Evolutionary conservation across 371 early-diverging fungal genomes (phyloP), one percentile per base, ranked within the genome.

Genomic region (Mortierella sp.): DNA sequence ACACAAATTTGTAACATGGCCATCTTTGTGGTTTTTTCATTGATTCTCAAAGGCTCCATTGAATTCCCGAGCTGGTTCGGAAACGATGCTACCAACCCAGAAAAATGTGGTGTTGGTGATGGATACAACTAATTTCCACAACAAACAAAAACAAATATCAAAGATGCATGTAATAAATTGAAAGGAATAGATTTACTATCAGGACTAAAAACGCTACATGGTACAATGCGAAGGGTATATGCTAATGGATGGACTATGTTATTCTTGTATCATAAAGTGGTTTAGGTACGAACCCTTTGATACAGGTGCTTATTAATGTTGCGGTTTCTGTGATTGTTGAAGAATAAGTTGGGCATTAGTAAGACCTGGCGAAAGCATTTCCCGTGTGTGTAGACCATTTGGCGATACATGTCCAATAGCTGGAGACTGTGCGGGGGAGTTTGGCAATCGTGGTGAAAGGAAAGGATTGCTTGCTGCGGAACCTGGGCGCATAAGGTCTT

Each of bases 1-100:
- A 69, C 83, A 3, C 78, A 78, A 54, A 78, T 78, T 22, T 78
- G 78, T 31, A 78, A 78, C 59, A 78, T 78, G 78, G 78, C 78
- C 22, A 66, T 78, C 47, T 78, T 78, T 78, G 78, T 78, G 40
- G 78, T 78, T 28, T 78, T 78, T 58, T 58, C 72, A 5, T 37
- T 78, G 66, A 72, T 72, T 17, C 63, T 78, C 32, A 65, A 68
- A 40, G 78, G 72, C 29, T 47, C 66, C 0, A 40, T 78, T 19
- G 66, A 61, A 55, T 77, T 77, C 43, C 68, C 72, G 19, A 56
- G 32, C 26, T 77, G 77, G 77, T 35, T 55, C 15, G 77, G 77
- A 8, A 77, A 77, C 42, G 68, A 77, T 53, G 34, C 54, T 1
- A 15, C 2, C 19, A 77, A 77, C 31, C 72, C 72, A 8, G 77